Evolutionary conservation across 208 protist genomes (phyloP).

Genomic region (Leishmania arabica): DNA sequence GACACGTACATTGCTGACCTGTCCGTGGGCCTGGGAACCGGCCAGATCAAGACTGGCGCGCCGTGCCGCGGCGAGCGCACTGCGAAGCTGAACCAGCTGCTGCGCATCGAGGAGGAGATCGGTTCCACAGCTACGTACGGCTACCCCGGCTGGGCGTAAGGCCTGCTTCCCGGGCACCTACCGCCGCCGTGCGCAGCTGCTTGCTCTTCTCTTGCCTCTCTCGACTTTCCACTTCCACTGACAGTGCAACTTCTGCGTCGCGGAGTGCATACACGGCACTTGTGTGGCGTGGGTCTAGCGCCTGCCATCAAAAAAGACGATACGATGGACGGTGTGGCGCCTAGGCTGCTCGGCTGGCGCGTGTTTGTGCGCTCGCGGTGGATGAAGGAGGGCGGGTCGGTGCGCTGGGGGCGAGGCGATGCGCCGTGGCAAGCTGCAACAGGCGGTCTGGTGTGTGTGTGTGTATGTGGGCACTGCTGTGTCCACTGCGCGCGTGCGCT

Average conservation of each 20-base stretch:
- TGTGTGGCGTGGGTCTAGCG: not conserved
- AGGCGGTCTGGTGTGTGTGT: not conserved
- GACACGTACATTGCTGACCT: conserved; percentile 99
- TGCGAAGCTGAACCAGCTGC: conserved; percentile 99
- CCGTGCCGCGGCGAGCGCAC: conserved; percentile 97
- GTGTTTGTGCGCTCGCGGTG: not conserved
- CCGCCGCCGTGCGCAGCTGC: not conserved
- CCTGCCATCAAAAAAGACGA: not conserved
- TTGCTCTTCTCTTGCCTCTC: not conserved
- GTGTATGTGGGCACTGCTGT: not conserved
- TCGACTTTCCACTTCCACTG: not conserved
- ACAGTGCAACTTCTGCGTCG: not conserved
- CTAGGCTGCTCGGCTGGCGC: not conserved
- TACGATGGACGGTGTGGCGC: not conserved
- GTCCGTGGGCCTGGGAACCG: conserved; percentile 95
- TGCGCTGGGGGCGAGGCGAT: not conserved
- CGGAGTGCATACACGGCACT: not conserved
- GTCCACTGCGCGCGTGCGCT: not conserved
- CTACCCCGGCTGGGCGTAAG: conserved; percentile 72
- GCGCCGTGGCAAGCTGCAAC: not conserved
- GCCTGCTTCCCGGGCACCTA: not conserved
- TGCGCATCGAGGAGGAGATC: conserved; percentile 98
- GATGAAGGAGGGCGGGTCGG: not conserved
- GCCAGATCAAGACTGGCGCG: conserved; percentile 99
- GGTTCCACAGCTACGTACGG: conserved; percentile 74